A percentile compares a stretch with the other conserved stretches of the same genome.
Conservation (phyloP, 257 asterid genomes). For the Solanum clarkiae region DNA sequence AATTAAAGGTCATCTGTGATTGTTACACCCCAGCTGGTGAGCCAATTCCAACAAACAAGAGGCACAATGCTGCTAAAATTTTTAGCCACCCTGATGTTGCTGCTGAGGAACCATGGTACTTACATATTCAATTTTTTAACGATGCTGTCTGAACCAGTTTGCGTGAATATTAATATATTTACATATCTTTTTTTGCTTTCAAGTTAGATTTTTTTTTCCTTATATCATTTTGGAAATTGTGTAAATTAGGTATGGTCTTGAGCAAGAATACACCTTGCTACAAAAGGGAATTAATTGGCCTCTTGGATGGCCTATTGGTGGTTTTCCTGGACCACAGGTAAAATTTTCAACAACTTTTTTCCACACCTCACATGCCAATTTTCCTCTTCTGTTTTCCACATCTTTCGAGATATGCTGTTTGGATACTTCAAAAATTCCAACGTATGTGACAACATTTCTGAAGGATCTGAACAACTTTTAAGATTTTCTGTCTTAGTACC, state of each 20-base stretch:
- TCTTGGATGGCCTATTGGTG: conserved; percentile 94
- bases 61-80: conserved; percentile 73
- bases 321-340: conserved; percentile 98
- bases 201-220: too few species aligned
- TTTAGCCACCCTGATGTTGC: conserved; percentile 68
- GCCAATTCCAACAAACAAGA: conserved; percentile 96
- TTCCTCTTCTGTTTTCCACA: not conserved
- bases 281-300: conserved; percentile 80
- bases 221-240: not conserved
- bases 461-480: not conserved
- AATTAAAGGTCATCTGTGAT: conserved; percentile 74
- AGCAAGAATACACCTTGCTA: conserved; percentile 87
- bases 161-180: not conserved
- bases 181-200: not conserved
- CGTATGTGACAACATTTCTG: not conserved
- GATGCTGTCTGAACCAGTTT: not conserved
- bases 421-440: rapidly evolving
- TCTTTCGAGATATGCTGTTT: not conserved
- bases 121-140: too few species aligned
- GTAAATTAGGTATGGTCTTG: conserved; percentile 83
- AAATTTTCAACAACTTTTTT: not conserved
- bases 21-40: conserved; percentile 90
- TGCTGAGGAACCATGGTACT: conserved; percentile 30
- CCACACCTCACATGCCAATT: not conserved
- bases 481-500: not conserved